These are phyloP conservation scores for Populus trichocarpa DNA, from an alignment of 441 rosid genomes.

Conservation along the genomic window DNA sequence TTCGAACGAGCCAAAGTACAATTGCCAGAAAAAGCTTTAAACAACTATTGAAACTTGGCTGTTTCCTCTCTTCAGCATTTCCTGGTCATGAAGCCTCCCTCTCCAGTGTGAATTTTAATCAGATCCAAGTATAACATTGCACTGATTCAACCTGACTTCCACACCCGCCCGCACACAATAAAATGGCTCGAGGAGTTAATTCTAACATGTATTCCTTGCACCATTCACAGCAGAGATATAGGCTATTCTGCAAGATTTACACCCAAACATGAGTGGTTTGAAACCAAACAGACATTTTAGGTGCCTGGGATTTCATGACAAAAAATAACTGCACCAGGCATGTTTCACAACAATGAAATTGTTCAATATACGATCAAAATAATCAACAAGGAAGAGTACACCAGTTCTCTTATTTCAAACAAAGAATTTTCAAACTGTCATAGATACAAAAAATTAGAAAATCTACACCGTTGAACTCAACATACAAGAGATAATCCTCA, in stretches of 20 bases:
- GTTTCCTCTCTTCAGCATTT: too few relatives aligned
- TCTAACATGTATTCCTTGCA: too few relatives aligned
- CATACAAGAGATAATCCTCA: neutral
- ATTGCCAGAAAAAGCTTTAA: neutral
- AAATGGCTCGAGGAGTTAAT: too few relatives aligned
- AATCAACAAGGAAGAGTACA: neutral
- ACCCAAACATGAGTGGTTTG: neutral
- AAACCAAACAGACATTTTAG: neutral
- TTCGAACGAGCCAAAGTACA: neutral
- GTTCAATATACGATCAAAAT: neutral
- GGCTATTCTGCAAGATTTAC: neutral
- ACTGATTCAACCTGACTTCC: too few relatives aligned
- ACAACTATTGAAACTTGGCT: neutral
- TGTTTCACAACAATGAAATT: neutral
- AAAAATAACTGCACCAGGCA: neutral
- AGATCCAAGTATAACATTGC: neutral
- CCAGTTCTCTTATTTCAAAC: neutral
- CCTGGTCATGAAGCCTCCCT: too few relatives aligned
- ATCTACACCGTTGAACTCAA: neutral
- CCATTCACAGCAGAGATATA: too few relatives aligned
- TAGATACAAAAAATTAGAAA: neutral
- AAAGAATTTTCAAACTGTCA: neutral
- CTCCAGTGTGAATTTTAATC: neutral
- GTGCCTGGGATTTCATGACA: neutral
- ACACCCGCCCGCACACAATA: too few relatives aligned